Base-by-base conservation (phyloP, 768 basidiomycete species). In the Rhodotorula paludigena region DNA sequence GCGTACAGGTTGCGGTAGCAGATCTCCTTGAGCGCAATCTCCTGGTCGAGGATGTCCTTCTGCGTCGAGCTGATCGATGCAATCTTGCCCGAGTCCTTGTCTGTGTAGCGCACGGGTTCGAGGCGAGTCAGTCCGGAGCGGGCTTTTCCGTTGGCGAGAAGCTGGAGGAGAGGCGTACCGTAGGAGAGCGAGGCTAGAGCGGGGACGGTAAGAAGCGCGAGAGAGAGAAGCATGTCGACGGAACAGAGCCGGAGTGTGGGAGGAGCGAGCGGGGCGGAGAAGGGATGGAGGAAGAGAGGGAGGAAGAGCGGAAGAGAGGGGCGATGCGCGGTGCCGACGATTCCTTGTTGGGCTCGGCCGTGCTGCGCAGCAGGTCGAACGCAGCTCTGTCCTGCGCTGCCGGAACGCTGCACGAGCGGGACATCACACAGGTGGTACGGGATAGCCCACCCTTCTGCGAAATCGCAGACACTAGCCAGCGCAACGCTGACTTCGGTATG, bases 1-100 rank as follows among this genome's bases (percentile, higher is more conserved):
- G 54, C 54, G n/a, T 55, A 55, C 14, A 55, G n/a, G 54, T 55
- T 55, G n/a, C 54, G 36, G 38, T 28, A 39, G 32, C 60, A 38
- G 15, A 53, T 32, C 60, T 61, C 60, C 49, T 61, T 61, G 39
- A 33, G 28, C 41, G 51, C 23, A 41, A 53, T 16, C 28, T 33
- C 28, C 5, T 9, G 8, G 18, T 51, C 10, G n/a, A 30, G 3
- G 33, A 11, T 21, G 25, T 60, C n/a, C 28, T 48, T n/a, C n/a
- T 28, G 16, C 11, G 33, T 16, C 2, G 23, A n/a, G n/a, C n/a
- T n/a, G 1, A 2, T 25, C n/a, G n/a, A 28, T 8, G 12, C 12
- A 2, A 28, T 28, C 47, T n/a, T n/a, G n/a, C n/a, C n/a, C n/a
- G n/a, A n/a, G 47, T 28, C 47, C 23, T 45, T 25, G 23, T 7